phyloP scores from a whole-genome alignment of 106 monocot genomes.

The Dioscorea zingiberensis region DNA sequence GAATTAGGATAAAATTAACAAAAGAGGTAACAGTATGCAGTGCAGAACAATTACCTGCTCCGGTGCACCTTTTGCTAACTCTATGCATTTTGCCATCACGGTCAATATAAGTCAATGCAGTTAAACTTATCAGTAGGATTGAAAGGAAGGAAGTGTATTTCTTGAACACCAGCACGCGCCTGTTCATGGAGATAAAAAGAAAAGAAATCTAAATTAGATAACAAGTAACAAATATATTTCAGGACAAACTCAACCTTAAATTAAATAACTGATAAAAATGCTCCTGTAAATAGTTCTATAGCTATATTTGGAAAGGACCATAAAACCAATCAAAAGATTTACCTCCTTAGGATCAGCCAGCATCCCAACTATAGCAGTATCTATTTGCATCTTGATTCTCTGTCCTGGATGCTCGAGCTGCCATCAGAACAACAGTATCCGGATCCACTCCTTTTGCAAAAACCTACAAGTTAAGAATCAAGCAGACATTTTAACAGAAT shows the following conservation, averaged over 20 bases:
- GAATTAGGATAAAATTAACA: too few relatives aligned
- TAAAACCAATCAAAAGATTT: too few relatives aligned
- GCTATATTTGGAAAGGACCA: too few relatives aligned
- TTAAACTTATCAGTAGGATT: constrained; percentile 78
- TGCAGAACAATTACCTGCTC: too few relatives aligned
- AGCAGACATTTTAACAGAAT: too few relatives aligned
- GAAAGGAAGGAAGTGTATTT: constrained; percentile 67
- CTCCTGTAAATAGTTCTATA: too few relatives aligned
- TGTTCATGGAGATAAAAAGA: constrained; percentile 4
- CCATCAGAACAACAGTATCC: constrained; percentile 89
- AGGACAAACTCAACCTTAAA: too few relatives aligned
- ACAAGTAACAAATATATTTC: too few relatives aligned
- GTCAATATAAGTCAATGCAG: constrained; percentile 70
- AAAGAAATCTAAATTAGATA: too few relatives aligned
- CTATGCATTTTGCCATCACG: constrained; percentile 64
- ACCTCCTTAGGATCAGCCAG: constrained; percentile 97
- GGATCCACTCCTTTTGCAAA: constrained; percentile 72
- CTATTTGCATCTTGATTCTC: constrained; percentile 99
- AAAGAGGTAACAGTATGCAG: too few relatives aligned
- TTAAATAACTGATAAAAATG: too few relatives aligned
- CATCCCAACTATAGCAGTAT: constrained; percentile 90
- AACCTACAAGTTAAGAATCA: constrained; percentile 38
- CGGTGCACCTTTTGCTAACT: constrained; percentile 85
- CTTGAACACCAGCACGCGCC: constrained; percentile 71
- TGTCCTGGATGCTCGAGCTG: constrained; percentile 84